Evolutionary conservation across 1,139 yeast species (phyloP).

Genomic region (Pichia cactophila): DNA sequence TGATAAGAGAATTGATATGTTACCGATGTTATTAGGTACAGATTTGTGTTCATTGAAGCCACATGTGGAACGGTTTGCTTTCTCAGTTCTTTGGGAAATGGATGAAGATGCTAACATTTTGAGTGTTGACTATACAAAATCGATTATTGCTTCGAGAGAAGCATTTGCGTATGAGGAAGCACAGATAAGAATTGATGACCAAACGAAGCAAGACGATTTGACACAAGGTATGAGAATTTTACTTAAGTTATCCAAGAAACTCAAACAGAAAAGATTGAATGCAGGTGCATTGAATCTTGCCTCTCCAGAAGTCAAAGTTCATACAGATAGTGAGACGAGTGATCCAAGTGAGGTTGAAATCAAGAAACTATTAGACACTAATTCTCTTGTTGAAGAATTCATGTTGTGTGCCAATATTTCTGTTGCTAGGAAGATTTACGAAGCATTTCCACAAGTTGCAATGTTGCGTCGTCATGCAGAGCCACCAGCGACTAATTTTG

Average conservation of each 20-base stretch:
- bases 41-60: conserved; percentile 94
- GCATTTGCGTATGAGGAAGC: conserved; percentile 96
- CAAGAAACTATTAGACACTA: conserved; percentile 80
- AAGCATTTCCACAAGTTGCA: conserved; percentile 95
- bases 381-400: conserved; percentile 94
- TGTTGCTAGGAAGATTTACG: conserved; percentile 87
- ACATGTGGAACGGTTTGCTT: conserved; percentile 91
- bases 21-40: conserved; percentile 92
- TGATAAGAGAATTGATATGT: conserved; percentile 99
- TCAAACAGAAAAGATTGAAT: conserved; percentile 78
- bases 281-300: conserved; percentile 97
- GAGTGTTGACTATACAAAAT: conserved; percentile 74
- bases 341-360: conserved; percentile 96
- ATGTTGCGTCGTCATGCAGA: conserved; percentile 96
- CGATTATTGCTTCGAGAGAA: conserved; percentile 83
- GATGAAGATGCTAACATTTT: conserved; percentile 82
- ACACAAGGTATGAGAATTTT: conserved; percentile 86
- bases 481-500: conserved; percentile 93
- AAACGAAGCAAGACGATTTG: conserved; percentile 67
- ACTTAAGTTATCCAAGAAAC: conserved; percentile 65
- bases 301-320: conserved; percentile 96
- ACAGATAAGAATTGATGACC: conserved; percentile 83
- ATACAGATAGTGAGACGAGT: conserved; percentile 93
- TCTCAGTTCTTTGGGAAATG: conserved; percentile 93
- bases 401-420: conserved; percentile 96